Evolutionary conservation across 257 asterid genomes (phyloP).

Genomic region (Haberlea rhodopensis): DNA sequence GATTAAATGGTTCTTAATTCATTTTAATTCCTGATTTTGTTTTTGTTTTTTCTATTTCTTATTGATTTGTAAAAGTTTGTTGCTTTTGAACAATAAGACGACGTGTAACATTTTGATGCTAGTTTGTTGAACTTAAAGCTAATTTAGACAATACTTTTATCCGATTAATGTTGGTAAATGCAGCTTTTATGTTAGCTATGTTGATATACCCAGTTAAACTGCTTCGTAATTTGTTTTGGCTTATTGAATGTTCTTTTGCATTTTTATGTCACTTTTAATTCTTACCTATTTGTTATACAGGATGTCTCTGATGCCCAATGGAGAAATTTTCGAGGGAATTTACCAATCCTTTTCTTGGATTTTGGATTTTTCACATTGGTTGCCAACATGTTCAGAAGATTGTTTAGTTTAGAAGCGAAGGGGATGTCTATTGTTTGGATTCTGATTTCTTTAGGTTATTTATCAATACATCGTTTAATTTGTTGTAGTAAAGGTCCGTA

Average conservation of each 20-base stretch:
- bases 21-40: neutral
- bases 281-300: slow-evolving; percentile 34
- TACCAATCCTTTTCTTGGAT: slow-evolving; percentile 62
- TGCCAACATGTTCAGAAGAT: slow-evolving; percentile 48
- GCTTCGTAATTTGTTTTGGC: too few relatives aligned
- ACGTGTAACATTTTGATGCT: neutral
- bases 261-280: slow-evolving; percentile 17
- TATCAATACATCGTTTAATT: slow-evolving; percentile 81
- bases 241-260: slow-evolving; percentile 6
- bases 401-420: slow-evolving; percentile 56
- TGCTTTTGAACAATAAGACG: neutral
- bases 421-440: slow-evolving; percentile 89
- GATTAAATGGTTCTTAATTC: neutral
- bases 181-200: too few relatives aligned
- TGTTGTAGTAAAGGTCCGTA: slow-evolving; percentile 79
- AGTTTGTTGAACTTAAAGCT: neutral
- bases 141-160: slow-evolving; percentile 4
- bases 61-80: neutral
- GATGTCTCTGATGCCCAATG: slow-evolving; percentile 91
- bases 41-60: neutral
- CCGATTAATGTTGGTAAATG: slow-evolving; percentile 13
- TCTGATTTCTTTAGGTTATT: slow-evolving; percentile 59
- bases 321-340: slow-evolving; percentile 89
- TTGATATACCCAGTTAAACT: too few relatives aligned
- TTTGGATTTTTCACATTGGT: slow-evolving; percentile 67